Evolutionary conservation across 148 eudicot genomes (phyloP).

Genomic region (Silene conica): DNA sequence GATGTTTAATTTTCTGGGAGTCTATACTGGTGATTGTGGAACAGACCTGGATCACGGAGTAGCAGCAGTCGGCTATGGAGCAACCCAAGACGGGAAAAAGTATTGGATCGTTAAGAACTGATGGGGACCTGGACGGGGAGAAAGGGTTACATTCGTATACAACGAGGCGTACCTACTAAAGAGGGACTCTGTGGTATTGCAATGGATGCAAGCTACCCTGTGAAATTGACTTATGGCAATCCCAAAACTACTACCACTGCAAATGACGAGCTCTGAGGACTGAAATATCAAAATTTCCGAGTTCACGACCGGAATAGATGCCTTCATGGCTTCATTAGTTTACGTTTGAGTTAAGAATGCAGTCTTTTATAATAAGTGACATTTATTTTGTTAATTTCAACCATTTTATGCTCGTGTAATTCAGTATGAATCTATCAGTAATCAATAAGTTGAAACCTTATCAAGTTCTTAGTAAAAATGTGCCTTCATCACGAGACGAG

Average conservation of each 20-base stretch:
- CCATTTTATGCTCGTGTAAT: no score
- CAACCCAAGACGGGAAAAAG: slow-evolving; percentile 52
- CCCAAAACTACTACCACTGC: slow-evolving; percentile 17
- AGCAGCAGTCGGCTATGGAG: slow-evolving; percentile 57
- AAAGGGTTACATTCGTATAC: slow-evolving; percentile 62
- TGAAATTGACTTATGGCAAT: slow-evolving; percentile 42
- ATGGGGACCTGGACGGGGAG: slow-evolving; percentile 69
- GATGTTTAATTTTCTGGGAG: slow-evolving; percentile 41
- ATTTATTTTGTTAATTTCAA: no score
- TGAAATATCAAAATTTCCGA: no score
- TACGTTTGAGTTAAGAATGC: no score
- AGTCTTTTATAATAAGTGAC: no score
- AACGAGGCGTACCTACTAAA: slow-evolving; percentile 35
- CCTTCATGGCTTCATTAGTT: no score
- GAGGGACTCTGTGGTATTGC: slow-evolving; percentile 75
- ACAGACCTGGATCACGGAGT: slow-evolving; percentile 64
- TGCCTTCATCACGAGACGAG: no score
- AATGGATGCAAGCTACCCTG: slow-evolving; percentile 57
- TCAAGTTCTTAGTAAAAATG: no score
- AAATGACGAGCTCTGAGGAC: slow-evolving; percentile 49
- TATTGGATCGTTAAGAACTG: slow-evolving; percentile 77
- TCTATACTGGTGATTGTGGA: slow-evolving; percentile 47
- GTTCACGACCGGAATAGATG: no score
- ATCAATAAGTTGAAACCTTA: no score
- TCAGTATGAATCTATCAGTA: no score